Evolutionary conservation across 352 stramenopile genomes (phyloP).

Genomic region (Globisporangium sylvaticum): DNA sequence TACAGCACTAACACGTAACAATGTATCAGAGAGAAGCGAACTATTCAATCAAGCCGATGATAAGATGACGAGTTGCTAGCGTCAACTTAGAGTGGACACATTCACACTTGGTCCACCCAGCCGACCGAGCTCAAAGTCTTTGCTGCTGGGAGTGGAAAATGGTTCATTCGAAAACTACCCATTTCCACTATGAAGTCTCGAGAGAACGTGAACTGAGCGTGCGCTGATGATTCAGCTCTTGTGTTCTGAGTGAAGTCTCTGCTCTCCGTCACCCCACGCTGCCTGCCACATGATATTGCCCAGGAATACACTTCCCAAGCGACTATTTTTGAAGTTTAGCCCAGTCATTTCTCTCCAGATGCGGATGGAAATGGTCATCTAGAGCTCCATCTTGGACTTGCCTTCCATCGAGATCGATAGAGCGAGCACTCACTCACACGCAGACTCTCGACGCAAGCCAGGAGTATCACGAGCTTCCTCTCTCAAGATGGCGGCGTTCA

Average conservation of each 20-base stretch:
- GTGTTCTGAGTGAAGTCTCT: no score
- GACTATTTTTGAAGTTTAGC: neutral
- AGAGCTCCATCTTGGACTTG: neutral
- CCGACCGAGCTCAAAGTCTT: no score
- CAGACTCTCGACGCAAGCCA: neutral
- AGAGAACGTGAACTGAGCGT: no score
- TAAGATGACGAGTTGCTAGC: no score
- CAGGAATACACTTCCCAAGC: neutral
- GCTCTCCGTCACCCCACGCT: no score
- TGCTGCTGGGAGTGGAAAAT: no score
- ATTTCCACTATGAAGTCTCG: neutral
- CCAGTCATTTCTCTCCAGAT: neutral
- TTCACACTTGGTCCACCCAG: no score
- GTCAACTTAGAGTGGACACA: no score
- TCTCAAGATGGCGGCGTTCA: conserved; percentile 34
- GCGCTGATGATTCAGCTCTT: no score
- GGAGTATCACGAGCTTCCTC: neutral
- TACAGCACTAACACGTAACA: no score
- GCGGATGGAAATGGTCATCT: neutral
- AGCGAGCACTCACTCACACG: neutral
- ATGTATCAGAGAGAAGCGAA: no score
- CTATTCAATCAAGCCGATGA: no score
- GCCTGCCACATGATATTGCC: neutral
- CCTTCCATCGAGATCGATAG: neutral
- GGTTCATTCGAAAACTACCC: neutral